These are phyloP conservation scores for Boletus fagicola DNA, from an alignment of 768 basidiomycete genomes.

Conservation along the genomic window DNA sequence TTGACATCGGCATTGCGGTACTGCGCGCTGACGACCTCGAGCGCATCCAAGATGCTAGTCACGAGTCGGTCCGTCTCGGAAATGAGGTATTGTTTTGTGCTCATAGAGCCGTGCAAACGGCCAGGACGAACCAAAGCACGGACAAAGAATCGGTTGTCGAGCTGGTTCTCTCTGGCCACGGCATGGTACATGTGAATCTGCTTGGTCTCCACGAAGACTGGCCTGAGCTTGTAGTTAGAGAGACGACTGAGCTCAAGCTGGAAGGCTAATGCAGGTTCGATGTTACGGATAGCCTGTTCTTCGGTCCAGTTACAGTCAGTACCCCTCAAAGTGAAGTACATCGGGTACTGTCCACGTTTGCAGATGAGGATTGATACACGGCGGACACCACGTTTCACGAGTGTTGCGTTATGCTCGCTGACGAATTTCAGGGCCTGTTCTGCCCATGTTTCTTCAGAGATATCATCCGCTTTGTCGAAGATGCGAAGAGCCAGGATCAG, in stretches of 20 bases:
- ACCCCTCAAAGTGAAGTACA: slow-evolving; percentile 89
- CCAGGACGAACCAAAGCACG: slow-evolving; percentile 96
- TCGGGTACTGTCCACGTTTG: slow-evolving; percentile 86
- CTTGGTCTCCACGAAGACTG: slow-evolving; percentile 95
- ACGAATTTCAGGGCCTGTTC: slow-evolving; percentile 67
- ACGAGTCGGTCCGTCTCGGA: slow-evolving; percentile 98
- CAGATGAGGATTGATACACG: slow-evolving; percentile 92
- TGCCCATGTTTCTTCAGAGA: slow-evolving; percentile 74
- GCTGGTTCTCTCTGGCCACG: slow-evolving; percentile 90
- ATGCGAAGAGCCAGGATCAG: slow-evolving; percentile 91
- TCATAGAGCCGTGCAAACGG: slow-evolving; percentile 87
- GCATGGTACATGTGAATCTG: slow-evolving; percentile 99
- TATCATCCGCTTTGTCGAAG: slow-evolving; percentile 77
- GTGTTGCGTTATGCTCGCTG: slow-evolving; percentile 61
- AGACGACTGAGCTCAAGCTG: slow-evolving; percentile 96
- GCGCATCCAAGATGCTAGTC: slow-evolving; percentile 88
- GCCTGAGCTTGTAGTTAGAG: slow-evolving; percentile 94
- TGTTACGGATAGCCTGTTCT: slow-evolving; percentile 95
- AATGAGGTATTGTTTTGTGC: slow-evolving; percentile 95
- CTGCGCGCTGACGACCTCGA: slow-evolving; percentile 89
- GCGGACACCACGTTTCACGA: slow-evolving; percentile 78
- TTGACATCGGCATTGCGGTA: slow-evolving; percentile 95
- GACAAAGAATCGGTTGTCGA: slow-evolving; percentile 98
- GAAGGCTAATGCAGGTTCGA: slow-evolving; percentile 97
- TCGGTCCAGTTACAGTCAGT: slow-evolving; percentile 78